These are phyloP conservation scores for Blastobotrys arbuscula DNA, from an alignment of 1,139 yeast genomes.

Conservation along the genomic window DNA sequence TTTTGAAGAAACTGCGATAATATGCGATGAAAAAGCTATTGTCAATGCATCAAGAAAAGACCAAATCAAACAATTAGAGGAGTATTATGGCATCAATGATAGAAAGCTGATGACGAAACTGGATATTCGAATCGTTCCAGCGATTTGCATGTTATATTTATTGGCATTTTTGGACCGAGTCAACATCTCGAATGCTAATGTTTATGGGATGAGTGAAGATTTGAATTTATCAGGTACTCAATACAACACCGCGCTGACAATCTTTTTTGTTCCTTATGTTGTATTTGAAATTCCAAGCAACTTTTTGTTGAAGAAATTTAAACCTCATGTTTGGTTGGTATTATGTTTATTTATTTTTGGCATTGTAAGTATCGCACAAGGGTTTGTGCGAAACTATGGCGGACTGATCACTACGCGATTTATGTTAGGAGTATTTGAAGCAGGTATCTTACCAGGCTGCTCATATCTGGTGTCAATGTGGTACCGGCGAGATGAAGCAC, in stretches of 20 bases:
- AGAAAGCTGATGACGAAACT: slow-evolving; percentile 54
- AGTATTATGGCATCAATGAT: slow-evolving; percentile 41
- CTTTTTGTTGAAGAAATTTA: slow-evolving; percentile 50
- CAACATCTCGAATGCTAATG: slow-evolving; percentile 67
- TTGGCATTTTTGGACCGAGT: slow-evolving; percentile 68
- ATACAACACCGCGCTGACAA: slow-evolving; percentile 54
- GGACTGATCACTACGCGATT: slow-evolving; percentile 57
- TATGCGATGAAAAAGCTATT: background rate
- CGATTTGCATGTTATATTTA: slow-evolving; percentile 62
- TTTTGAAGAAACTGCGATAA: too few relatives aligned
- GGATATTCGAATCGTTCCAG: slow-evolving; percentile 62
- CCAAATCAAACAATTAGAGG: slow-evolving; percentile 39
- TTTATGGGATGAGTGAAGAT: slow-evolving; percentile 47
- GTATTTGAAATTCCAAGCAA: slow-evolving; percentile 65
- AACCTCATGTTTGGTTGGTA: slow-evolving; percentile 63
- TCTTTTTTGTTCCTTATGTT: slow-evolving; percentile 69
- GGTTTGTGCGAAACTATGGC: slow-evolving; percentile 54
- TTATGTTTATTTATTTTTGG: slow-evolving; percentile 57
- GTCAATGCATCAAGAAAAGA: slow-evolving; percentile 4
- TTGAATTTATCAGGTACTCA: slow-evolving; percentile 31
- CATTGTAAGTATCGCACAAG: slow-evolving; percentile 58
- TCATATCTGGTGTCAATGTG: slow-evolving; percentile 56
- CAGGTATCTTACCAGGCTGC: slow-evolving; percentile 69
- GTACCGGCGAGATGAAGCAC: slow-evolving; percentile 56
- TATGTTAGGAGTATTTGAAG: slow-evolving; percentile 58